Percentiles rank a stretch among this genome's conserved stretches.
These are phyloP conservation scores for Eucalyptus cloeziana DNA, from an alignment of 345 rosid species.

Conservation along the genomic window DNA sequence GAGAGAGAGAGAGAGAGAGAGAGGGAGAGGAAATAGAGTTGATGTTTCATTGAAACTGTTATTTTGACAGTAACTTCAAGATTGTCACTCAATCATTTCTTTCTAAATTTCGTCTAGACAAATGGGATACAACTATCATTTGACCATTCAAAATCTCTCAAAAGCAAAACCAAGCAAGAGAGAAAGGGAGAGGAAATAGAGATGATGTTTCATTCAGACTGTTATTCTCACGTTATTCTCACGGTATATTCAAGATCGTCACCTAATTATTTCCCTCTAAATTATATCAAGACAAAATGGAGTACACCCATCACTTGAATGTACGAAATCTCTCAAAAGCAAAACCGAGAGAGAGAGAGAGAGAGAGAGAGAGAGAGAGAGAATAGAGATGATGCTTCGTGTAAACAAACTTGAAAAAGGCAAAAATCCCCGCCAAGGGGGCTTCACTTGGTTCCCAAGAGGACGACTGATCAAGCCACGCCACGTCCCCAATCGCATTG, in stretches of 20 bases:
- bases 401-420: neutral
- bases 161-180: neutral
- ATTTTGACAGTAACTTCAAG: accelerated
- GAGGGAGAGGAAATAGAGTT: neutral
- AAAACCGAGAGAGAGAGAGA: neutral
- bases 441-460: neutral
- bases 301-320: neutral
- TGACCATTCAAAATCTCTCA: neutral
- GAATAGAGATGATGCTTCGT: neutral
- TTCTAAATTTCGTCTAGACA: neutral
- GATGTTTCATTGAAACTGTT: neutral
- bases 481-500: neutral
- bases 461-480: neutral
- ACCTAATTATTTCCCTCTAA: neutral
- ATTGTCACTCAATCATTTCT: neutral
- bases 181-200: neutral
- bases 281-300: neutral
- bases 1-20: neutral
- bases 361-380: neutral
- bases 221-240: no score
- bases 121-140: neutral
- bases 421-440: neutral
- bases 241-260: accelerated
- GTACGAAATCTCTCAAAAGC: neutral
- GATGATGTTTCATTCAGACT: neutral